phyloP scores from a whole-genome alignment of 73 alveolate genomes.

The Uronychia binucleata region DNA sequence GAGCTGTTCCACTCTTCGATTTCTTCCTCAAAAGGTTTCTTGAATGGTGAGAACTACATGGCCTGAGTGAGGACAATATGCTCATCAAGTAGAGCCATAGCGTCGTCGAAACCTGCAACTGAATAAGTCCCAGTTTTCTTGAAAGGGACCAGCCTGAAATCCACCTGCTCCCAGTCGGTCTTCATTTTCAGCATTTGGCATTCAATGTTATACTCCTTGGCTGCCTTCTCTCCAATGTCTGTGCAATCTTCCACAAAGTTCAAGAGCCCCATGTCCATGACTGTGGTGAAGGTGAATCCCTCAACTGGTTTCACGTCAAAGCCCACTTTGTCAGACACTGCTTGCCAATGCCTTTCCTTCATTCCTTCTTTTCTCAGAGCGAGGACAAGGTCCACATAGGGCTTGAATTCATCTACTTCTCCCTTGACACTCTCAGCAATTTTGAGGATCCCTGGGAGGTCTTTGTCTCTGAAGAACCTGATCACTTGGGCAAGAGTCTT shows the following conservation, averaged over 20 bases:
- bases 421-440: constrained; percentile 78
- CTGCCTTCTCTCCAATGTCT: constrained; percentile 96
- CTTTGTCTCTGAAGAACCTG: constrained; percentile 73
- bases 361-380: constrained; percentile 95
- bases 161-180: constrained; percentile 84
- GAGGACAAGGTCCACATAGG: constrained; percentile 92
- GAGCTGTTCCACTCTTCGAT: constrained; percentile 64
- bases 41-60: constrained; percentile 76
- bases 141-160: constrained; percentile 71
- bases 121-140: constrained; percentile 79
- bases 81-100: constrained; percentile 80
- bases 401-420: constrained; percentile 92
- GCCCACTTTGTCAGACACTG: constrained; percentile 84
- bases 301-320: constrained; percentile 88
- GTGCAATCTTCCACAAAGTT: constrained; percentile 80
- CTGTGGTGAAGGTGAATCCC: constrained; percentile 87
- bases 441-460: constrained; percentile 71
- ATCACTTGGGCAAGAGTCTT: constrained; percentile 75
- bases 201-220: constrained; percentile 93
- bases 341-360: constrained; percentile 97
- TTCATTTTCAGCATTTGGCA: constrained; percentile 75
- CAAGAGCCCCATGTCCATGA: constrained; percentile 85
- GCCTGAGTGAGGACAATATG: constrained; percentile 85
- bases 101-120: constrained; percentile 82
- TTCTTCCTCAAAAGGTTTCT: constrained; percentile 71